A percentile compares a stretch with the other conserved stretches of the same genome.
These are phyloP conservation scores for Xylaria intraflava DNA, from an alignment of 495 filamentous ascomycete species.

Conservation along the genomic window DNA sequence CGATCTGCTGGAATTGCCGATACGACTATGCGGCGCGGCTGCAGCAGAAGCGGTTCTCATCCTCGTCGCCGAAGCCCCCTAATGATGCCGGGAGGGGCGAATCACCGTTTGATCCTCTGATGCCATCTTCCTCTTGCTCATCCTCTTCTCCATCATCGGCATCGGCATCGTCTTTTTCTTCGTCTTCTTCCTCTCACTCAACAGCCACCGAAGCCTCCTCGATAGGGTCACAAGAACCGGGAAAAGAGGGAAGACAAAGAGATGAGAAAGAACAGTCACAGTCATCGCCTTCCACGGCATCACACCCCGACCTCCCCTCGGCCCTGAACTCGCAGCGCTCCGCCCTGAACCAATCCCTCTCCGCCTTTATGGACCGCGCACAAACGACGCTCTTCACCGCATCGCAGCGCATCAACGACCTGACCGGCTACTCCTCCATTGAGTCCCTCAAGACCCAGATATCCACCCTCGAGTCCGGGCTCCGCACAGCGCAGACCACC, in stretches of 20 bases:
- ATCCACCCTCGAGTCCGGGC: constrained; percentile 57
- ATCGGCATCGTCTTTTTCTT: not conserved
- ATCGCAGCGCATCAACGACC: constrained; percentile 80
- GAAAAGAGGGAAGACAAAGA: constrained; percentile 8
- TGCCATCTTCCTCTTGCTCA: not conserved
- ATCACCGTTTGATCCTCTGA: not conserved
- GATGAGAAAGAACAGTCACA: not conserved
- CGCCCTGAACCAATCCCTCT: constrained; percentile 65
- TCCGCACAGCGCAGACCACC: constrained; percentile 54
- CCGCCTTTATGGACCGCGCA: constrained; percentile 76
- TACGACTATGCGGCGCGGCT: constrained; percentile 4
- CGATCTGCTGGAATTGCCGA: constrained; percentile 20
- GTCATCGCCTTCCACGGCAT: constrained; percentile 4
- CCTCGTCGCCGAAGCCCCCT: constrained; percentile 15
- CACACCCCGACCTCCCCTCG: constrained; percentile 59
- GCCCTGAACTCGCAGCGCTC: constrained; percentile 66
- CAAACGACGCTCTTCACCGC: constrained; percentile 79
- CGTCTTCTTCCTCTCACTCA: not conserved
- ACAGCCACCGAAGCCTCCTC: not conserved
- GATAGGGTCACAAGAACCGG: not conserved
- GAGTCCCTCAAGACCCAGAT: constrained; percentile 77
- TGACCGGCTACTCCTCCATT: constrained; percentile 92
- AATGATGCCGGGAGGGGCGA: constrained; percentile 7
- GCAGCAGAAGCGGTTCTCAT: constrained; percentile 18
- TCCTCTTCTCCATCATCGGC: not conserved